Conservation (phyloP, 495 filamentous ascomycete species). For the Chaetomium cochliodes region DNA sequence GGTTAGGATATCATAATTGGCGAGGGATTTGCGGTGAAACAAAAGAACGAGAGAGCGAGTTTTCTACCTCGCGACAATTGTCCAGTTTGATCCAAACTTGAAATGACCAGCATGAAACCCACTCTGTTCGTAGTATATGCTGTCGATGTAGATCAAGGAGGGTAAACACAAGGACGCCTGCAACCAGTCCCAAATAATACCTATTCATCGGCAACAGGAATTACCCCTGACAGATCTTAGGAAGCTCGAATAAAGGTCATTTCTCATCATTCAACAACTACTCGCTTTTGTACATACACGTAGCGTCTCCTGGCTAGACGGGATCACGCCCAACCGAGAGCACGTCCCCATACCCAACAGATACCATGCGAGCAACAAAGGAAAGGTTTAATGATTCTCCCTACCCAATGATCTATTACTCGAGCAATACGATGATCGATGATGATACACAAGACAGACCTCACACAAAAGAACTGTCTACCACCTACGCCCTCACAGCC, state of each 20-base stretch:
- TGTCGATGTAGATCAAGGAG: too few relatives aligned
- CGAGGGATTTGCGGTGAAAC: not conserved
- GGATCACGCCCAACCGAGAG: not conserved
- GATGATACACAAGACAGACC: constrained; percentile 16
- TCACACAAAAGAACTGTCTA: not conserved
- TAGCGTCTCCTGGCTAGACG: not conserved
- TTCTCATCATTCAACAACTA: not conserved
- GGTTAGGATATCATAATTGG: constrained; percentile 28
- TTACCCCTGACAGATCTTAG: not conserved
- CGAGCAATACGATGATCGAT: constrained; percentile 5
- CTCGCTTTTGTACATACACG: constrained; percentile 8
- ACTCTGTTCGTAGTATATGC: too few relatives aligned
- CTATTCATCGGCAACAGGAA: too few relatives aligned
- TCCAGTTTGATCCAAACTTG: not conserved
- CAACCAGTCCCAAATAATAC: too few relatives aligned
- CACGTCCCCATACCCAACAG: not conserved
- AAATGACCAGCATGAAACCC: too few relatives aligned
- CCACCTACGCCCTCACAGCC: not conserved
- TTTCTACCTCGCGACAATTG: not conserved
- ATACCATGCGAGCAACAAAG: constrained; percentile 4
- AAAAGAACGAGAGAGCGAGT: not conserved
- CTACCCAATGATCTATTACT: constrained; percentile 15
- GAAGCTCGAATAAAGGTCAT: not conserved
- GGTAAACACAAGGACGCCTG: too few relatives aligned
- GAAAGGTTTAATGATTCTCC: not conserved